Conservation (phyloP, 176 grass and related monocot genomes). For the Bromus sterilis region DNA sequence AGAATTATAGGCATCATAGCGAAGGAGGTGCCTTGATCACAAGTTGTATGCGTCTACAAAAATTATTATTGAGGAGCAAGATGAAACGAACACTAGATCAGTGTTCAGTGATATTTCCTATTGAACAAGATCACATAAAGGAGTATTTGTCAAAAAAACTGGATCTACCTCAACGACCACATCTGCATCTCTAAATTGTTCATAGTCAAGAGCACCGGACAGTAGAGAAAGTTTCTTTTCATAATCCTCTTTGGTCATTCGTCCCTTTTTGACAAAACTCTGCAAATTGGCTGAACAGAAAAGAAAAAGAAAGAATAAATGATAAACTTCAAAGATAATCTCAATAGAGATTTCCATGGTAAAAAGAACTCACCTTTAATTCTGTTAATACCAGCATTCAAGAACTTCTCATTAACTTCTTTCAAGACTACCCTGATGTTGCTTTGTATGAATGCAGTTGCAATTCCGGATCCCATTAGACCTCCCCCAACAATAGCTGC, state of each 20-base stretch:
- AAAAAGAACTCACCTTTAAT: conserved; percentile 53
- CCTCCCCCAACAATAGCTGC: conserved; percentile 68
- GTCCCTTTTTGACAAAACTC: conserved; percentile 63
- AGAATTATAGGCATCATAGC: neutral
- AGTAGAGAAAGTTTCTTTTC: conserved; percentile 62
- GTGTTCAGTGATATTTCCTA: neutral
- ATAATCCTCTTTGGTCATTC: conserved; percentile 43
- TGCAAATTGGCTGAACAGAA: conserved; percentile 60
- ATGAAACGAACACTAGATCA: conserved; percentile 2
- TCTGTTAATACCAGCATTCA: conserved; percentile 55
- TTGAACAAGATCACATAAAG: neutral
- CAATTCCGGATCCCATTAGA: conserved; percentile 89
- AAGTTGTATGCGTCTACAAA: neutral
- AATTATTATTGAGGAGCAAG: neutral
- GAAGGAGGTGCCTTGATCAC: neutral
- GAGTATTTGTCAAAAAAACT: neutral
- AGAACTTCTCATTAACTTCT: conserved; percentile 67
- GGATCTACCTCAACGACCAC: conserved; percentile 69
- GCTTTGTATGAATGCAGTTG: conserved; percentile 54
- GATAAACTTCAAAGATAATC: conserved; percentile 7
- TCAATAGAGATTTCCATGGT: neutral
- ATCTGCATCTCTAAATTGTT: conserved; percentile 67
- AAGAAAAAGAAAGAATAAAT: conserved; percentile 3
- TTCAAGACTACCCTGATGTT: conserved; percentile 71
- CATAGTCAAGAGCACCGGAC: conserved; percentile 77